Percentiles rank a stretch among this genome's conserved stretches.
Conservation (phyloP, 345 rosid genomes). For the Cardamine resedifolia region DNA sequence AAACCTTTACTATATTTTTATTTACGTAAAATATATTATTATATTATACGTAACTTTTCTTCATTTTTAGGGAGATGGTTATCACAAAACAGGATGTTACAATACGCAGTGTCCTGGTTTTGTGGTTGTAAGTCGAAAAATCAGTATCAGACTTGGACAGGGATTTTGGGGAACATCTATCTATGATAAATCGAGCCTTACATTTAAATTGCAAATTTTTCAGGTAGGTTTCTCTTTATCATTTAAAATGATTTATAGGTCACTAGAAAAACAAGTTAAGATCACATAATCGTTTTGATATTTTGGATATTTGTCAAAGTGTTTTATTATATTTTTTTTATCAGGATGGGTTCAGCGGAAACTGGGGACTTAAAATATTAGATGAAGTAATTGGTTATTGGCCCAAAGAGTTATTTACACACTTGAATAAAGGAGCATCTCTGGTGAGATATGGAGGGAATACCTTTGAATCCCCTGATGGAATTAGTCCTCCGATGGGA, state of each 20-base stretch:
- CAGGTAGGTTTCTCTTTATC: background rate
- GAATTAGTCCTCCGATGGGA: constrained; percentile 29
- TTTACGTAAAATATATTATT: background rate
- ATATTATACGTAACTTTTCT: background rate
- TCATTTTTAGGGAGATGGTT: constrained; percentile 9
- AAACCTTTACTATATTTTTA: background rate
- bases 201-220: background rate
- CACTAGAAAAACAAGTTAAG: background rate
- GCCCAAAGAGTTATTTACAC: constrained; percentile 17
- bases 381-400: constrained; percentile 23
- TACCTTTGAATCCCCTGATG: background rate
- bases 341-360: constrained; percentile 18
- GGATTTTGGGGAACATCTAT: constrained; percentile 6
- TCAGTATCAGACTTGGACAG: background rate
- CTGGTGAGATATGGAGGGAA: constrained; percentile 26
- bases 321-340: background rate
- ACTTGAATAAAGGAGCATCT: constrained; percentile 13
- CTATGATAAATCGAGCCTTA: background rate
- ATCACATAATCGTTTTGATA: background rate
- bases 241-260: background rate
- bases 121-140: constrained; percentile 15
- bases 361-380: constrained; percentile 8
- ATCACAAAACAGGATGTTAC: constrained; percentile 24
- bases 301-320: background rate
- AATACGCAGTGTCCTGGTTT: constrained; percentile 33